Evolutionary conservation across 306 rosid genomes (phyloP).

Genomic region (Ceratonia siliqua): DNA sequence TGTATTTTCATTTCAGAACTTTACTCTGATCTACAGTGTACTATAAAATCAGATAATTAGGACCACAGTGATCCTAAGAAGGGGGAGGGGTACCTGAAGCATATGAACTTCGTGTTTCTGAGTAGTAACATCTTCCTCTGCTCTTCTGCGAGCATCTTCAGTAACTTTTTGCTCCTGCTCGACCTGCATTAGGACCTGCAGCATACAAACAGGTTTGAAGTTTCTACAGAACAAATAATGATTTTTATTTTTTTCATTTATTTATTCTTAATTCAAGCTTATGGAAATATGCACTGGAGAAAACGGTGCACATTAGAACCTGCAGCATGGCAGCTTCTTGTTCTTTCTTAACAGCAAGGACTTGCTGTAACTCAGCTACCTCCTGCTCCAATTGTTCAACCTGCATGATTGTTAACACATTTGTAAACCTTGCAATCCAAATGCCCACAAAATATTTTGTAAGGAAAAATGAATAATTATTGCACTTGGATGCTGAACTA

Average conservation of each 20-base stretch:
- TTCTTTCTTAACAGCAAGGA: slow-evolving; percentile 75
- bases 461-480: slow-evolving; percentile 22
- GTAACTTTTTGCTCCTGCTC: slow-evolving; percentile 88
- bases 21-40: neutral
- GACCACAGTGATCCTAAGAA: slow-evolving; percentile 16
- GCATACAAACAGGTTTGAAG: slow-evolving; percentile 31
- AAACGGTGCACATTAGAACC: slow-evolving; percentile 60
- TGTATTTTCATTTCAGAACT: slow-evolving; percentile 1
- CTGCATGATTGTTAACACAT: slow-evolving; percentile 47
- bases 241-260: slow-evolving; percentile 34
- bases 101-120: slow-evolving; percentile 68
- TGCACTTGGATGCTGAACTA: slow-evolving; percentile 27
- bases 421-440: slow-evolving; percentile 27
- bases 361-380: slow-evolving; percentile 58
- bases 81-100: slow-evolving; percentile 68
- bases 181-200: slow-evolving; percentile 72
- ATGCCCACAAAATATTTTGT: slow-evolving; percentile 4
- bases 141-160: slow-evolving; percentile 83
- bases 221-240: slow-evolving; percentile 16
- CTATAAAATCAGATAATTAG: slow-evolving; percentile 24
- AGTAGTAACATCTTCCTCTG: slow-evolving; percentile 78
- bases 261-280: slow-evolving; percentile 37
- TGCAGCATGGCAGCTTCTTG: slow-evolving; percentile 89
- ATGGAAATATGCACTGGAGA: slow-evolving; percentile 42
- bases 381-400: slow-evolving; percentile 88